These are phyloP conservation scores for Colletotrichum magnum DNA, from an alignment of 2,329 filamentous ascomycete genomes.

Conservation along the genomic window DNA sequence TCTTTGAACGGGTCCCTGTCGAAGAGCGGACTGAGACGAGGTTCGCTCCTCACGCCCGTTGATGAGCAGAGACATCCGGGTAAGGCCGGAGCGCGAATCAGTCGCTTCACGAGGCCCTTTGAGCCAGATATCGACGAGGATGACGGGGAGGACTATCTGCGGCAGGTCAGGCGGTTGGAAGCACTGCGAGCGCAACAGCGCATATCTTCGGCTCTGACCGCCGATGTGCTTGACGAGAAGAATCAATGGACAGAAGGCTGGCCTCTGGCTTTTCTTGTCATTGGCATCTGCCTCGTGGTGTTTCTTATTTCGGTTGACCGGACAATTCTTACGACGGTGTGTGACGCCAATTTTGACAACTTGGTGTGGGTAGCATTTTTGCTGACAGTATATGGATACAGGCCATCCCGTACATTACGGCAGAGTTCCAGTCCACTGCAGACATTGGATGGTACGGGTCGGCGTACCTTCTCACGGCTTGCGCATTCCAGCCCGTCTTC, in stretches of 20 bases:
- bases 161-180: slow-evolving; percentile 4
- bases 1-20: slow-evolving; percentile 10
- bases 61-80: slow-evolving; percentile 36
- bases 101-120: slow-evolving; percentile 34
- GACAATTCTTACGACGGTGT: slow-evolving; percentile 29
- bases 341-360: background rate
- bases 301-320: slow-evolving; percentile 32
- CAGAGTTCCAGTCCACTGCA: slow-evolving; percentile 52
- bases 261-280: slow-evolving; percentile 19
- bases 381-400: slow-evolving; percentile 1
- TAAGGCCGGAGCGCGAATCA: slow-evolving; percentile 34
- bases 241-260: slow-evolving; percentile 25
- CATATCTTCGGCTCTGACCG: background rate
- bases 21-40: background rate
- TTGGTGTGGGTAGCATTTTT: background rate
- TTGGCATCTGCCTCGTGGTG: slow-evolving; percentile 33
- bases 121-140: slow-evolving; percentile 34
- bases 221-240: background rate
- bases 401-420: slow-evolving; percentile 60
- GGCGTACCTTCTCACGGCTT: slow-evolving; percentile 54
- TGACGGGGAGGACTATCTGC: slow-evolving; percentile 16
- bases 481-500: slow-evolving; percentile 43
- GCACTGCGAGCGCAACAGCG: slow-evolving; percentile 10
- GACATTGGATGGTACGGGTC: slow-evolving; percentile 65
- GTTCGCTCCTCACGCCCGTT: slow-evolving; percentile 11